Evolutionary conservation across 371 early-diverging fungal genomes (phyloP).

Genomic region (Syncephalastrum racemosum): DNA sequence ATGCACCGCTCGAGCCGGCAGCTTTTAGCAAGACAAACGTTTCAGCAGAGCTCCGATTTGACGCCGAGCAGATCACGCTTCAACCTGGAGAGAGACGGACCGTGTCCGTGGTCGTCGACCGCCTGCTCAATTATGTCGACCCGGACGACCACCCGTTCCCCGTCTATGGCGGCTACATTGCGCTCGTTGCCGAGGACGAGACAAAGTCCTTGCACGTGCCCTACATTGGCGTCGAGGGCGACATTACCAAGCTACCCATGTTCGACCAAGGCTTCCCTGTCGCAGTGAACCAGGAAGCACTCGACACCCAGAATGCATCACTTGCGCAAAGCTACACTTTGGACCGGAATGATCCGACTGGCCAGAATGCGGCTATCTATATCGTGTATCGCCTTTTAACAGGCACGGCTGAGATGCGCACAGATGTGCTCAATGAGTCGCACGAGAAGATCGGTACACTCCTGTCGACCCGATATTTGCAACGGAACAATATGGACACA

Average conservation of each 20-base stretch:
- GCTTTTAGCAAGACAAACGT: conserved; percentile 14
- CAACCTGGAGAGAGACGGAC: conserved; percentile 38
- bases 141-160: conserved; percentile 21
- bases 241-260: conserved; percentile 47
- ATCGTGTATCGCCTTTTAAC: conserved; percentile 10
- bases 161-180: conserved; percentile 45
- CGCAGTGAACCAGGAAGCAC: background rate
- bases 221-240: conserved; percentile 57
- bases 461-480: background rate
- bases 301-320: background rate
- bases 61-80: conserved; percentile 28
- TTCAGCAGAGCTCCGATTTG: conserved; percentile 34
- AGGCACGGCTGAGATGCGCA: conserved; percentile 11
- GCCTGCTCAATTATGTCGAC: conserved; percentile 3
- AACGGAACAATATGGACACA: conserved; percentile 13
- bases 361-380: background rate
- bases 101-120: conserved; percentile 11
- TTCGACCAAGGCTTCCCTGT: conserved; percentile 34
- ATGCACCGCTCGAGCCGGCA: conserved; percentile 28
- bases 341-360: background rate
- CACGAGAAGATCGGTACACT: conserved; percentile 6
- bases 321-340: background rate
- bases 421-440: conserved; percentile 9
- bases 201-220: conserved; percentile 40
- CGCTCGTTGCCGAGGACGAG: conserved; percentile 12